Percentiles rank a stretch among this genome's conserved stretches.
These are phyloP conservation scores for Colletotrichum camelliae DNA, from an alignment of 2,329 filamentous ascomycete species.

Conservation along the genomic window DNA sequence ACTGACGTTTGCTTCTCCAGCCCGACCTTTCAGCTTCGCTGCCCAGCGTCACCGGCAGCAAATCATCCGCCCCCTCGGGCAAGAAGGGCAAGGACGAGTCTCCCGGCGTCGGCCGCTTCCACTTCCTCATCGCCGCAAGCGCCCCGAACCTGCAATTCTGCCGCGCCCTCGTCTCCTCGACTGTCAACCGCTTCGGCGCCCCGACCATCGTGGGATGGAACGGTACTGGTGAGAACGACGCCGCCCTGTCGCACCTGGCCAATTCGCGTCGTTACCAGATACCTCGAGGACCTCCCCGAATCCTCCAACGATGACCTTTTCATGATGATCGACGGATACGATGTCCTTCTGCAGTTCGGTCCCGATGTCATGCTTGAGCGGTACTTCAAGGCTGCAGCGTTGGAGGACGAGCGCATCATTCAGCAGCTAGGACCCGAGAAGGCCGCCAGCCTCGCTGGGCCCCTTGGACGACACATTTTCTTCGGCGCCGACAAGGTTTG, in stretches of 20 bases:
- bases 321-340: constrained; percentile 67
- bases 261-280: constrained; percentile 41
- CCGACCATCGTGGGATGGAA: constrained; percentile 45
- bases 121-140: constrained; percentile 44
- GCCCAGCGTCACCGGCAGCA: constrained; percentile 7
- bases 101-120: constrained; percentile 28
- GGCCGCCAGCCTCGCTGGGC: constrained; percentile 31
- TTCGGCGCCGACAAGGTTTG: constrained; percentile 52
- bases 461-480: constrained; percentile 43
- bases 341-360: constrained; percentile 70
- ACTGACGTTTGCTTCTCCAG: constrained; percentile 14
- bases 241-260: constrained; percentile 41
- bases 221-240: constrained; percentile 37
- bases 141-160: constrained; percentile 40
- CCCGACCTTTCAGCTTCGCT: constrained; percentile 20
- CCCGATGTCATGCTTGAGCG: constrained; percentile 66
- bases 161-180: constrained; percentile 42
- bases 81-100: background rate
- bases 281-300: constrained; percentile 32
- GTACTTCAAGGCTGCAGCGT: constrained; percentile 61
- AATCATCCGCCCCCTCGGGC: background rate
- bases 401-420: constrained; percentile 56
- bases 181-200: constrained; percentile 41
- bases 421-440: constrained; percentile 50
- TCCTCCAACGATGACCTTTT: constrained; percentile 62